phyloP scores from a whole-genome alignment of 2,329 filamentous ascomycete genomes.

The Ceratocystis colombiana region DNA sequence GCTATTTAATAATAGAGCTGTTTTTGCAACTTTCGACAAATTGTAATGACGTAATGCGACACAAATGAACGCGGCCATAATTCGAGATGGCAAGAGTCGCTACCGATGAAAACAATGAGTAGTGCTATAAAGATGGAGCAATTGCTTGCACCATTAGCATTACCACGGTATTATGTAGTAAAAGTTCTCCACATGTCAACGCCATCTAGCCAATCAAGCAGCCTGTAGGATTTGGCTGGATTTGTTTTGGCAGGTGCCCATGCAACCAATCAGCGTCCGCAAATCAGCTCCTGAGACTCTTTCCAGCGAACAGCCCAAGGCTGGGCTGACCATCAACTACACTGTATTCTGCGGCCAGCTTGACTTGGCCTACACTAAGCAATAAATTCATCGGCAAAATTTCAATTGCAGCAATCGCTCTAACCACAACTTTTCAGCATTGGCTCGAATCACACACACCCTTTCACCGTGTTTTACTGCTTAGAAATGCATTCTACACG shows the following conservation, averaged over 20 bases:
- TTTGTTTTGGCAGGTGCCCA: conserved; percentile 18
- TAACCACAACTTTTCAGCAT: background rate
- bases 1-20: too few species aligned
- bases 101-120: too few species aligned
- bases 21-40: too few species aligned
- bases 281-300: conserved; percentile 9
- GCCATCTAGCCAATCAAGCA: background rate
- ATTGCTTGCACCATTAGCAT: too few species aligned
- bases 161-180: too few species aligned
- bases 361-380: background rate
- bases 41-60: too few species aligned
- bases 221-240: background rate
- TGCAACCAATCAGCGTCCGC: conserved; percentile 23
- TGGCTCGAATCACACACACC: background rate
- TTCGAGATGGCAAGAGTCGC: too few species aligned
- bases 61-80: too few species aligned
- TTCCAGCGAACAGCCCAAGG: background rate
- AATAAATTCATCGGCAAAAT: background rate
- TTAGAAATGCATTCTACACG: background rate
- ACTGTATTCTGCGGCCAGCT: background rate
- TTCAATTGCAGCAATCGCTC: background rate
- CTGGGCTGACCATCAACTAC: background rate
- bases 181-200: background rate
- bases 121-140: too few species aligned
- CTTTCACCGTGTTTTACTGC: background rate